Percentiles rank a stretch among this genome's conserved stretches.
Conservation (phyloP, 441 rosid genomes). For the Pelargonium citronellum region DNA sequence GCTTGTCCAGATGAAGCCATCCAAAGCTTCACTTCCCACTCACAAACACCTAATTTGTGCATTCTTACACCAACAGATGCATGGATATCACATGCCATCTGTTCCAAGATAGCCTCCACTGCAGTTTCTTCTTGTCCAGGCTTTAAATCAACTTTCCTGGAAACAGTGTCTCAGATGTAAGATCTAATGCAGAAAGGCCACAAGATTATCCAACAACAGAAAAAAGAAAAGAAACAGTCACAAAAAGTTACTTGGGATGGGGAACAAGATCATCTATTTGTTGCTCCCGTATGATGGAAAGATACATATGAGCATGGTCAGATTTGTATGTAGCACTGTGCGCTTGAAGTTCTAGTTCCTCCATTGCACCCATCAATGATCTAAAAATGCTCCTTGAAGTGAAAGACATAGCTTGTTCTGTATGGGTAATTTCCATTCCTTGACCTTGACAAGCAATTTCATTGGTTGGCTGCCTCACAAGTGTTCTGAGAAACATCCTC, state of each 20-base stretch:
- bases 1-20: constrained; percentile 71
- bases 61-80: constrained; percentile 76
- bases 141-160: constrained; percentile 76
- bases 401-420: constrained; percentile 51
- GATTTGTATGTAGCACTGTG: constrained; percentile 75
- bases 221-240: constrained; percentile 15
- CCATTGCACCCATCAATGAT: constrained; percentile 89
- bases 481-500: constrained; percentile 97
- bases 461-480: constrained; percentile 80
- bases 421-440: constrained; percentile 38
- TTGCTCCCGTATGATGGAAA: constrained; percentile 80
- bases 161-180: constrained; percentile 27
- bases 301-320: constrained; percentile 95
- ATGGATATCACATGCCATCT: constrained; percentile 70
- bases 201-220: constrained; percentile 5
- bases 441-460: constrained; percentile 58
- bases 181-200: constrained; percentile 19
- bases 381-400: constrained; percentile 79
- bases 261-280: constrained; percentile 86
- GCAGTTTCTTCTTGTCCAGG: constrained; percentile 67
- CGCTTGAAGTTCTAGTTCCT: constrained; percentile 87
- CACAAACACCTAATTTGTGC: constrained; percentile 84
- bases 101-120: constrained; percentile 68
- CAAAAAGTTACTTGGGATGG: constrained; percentile 54
- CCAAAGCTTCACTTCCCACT: constrained; percentile 99